Base-by-base conservation (phyloP, 1,284 basidiomycete species). In the Meira nashicola region DNA sequence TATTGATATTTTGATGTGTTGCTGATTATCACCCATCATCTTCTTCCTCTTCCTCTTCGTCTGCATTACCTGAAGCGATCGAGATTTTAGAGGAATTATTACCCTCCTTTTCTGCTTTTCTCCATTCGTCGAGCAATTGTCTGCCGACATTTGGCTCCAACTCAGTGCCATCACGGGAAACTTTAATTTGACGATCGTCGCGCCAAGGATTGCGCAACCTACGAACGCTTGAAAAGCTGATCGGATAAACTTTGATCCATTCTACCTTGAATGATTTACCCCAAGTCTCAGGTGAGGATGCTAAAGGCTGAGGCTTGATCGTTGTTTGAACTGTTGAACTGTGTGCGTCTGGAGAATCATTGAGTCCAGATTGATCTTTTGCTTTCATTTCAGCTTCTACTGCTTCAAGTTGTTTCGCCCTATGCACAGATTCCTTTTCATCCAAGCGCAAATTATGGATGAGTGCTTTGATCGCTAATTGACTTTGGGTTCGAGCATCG, bases 141-240 rank as follows among this genome's bases (percentile, higher is more conserved):
- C 85, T 82, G 6, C 89, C 91, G 39, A 92, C 84, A n/a, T 75
- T 76, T 1, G 92, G 90, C 78, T 94, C 92, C 23, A 95, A 79
- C 79, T 95, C 92, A 1, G 92, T 94, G 12, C 92, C 92, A 73
- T 95, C 92, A 55, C 91, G 83, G 11, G 90, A 94, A 10, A 80
- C 78, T 81, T 93, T 94, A 64, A 94, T 85, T 76, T 94, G 90
- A 51, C 89, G 83, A 63, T 89, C 89, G 71, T 90, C 86, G 66
- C 94, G 93, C 92, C 92, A 95, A 0, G 89, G 89, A 73, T 95
- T 95, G 41, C 90, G 86, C 55, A 94, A 79, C 72, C 90, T 87
- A 46, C 87, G 83, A 28, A 89, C 89, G 52, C 84, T 84, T 66
- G 82, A 81, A 79, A 95, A 94, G 1, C 89, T 86, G n/a, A 95